Base-by-base conservation (phyloP, 768 basidiomycete species). In the Tubosaeta brunneosetosa region DNA sequence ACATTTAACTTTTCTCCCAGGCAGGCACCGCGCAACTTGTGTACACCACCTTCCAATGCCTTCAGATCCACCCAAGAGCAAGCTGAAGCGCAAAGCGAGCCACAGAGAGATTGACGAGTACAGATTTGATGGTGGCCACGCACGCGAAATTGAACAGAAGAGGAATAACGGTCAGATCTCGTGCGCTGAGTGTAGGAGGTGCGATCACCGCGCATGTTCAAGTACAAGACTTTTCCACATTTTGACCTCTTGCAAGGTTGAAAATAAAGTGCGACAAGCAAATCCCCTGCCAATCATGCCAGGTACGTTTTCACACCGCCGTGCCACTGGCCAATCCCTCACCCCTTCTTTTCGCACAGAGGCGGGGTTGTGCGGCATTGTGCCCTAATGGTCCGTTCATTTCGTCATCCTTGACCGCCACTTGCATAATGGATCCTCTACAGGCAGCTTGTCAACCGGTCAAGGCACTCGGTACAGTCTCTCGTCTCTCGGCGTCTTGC, bases 261-360 rank as follows among this genome's bases (percentile, higher is more conserved):
- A 84, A 88, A 76, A 87, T 89, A 66, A 87, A 86, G 64, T 89
- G 86, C 73, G 85, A 88, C 78, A 88, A 88, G 73, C 79, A 85
- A 57, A 84, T 88, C 49, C 87, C 87, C 10, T 88, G 86, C 64
- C 84, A 86, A 64, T 86, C 85, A 1, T 88, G 86, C 65, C 81
- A 82, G 73, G 85, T 83, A 63, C 38, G 73, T 32, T 52, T 19
- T 54, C 32, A 27, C 14, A 47, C 19, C 34, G 19, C 2, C 7
- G 41, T 33, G 26, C 29, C 22, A 49, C 42, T 33, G 47, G 52
- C 33, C 41, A 48, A 10, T 56, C 16, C 13, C 48, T 19, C 27
- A 51, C 16, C 17, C 1, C 13, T 14, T 29, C 26, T 46, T 33
- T 44, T 44, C 55, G 47, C 55, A 44, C 50, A 85, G 80, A 71